Evolutionary conservation across 2,329 filamentous ascomycete species (phyloP).

Genomic region (Elsinoe ampelina): DNA sequence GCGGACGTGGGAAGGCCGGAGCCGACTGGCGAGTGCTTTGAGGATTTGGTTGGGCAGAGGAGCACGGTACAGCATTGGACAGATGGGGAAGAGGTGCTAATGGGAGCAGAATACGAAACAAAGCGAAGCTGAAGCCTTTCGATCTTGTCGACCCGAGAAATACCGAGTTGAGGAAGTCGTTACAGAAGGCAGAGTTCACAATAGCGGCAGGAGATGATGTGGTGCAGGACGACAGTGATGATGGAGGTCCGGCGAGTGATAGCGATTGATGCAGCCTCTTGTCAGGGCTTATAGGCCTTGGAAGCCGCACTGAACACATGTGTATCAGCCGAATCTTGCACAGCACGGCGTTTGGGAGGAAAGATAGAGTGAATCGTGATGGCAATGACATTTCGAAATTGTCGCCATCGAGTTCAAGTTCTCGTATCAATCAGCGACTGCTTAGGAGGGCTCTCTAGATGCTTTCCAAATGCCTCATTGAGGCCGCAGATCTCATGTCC

Average conservation of each 20-base stretch:
- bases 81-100: conserved; percentile 11
- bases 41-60: neutral
- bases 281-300: neutral
- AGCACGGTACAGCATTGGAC: neutral
- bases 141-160: conserved; percentile 69
- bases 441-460: no score
- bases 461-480: no score
- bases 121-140: conserved; percentile 59
- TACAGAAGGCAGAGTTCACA: conserved; percentile 63
- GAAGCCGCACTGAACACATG: neutral
- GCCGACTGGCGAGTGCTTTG: neutral
- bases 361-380: neutral
- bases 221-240: conserved; percentile 39
- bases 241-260: conserved; percentile 36
- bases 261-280: conserved; percentile 30
- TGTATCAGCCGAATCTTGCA: conserved; percentile 8
- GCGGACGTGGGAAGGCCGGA: neutral
- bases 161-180: conserved; percentile 48
- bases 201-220: conserved; percentile 40
- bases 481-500: no score
- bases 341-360: conserved; percentile 7
- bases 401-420: no score
- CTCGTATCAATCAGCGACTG: no score
- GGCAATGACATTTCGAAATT: neutral
- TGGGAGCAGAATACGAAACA: conserved; percentile 51